These are phyloP conservation scores for Aspergillus spinulosporus DNA, from an alignment of 2,329 filamentous ascomycete genomes.

Conservation along the genomic window DNA sequence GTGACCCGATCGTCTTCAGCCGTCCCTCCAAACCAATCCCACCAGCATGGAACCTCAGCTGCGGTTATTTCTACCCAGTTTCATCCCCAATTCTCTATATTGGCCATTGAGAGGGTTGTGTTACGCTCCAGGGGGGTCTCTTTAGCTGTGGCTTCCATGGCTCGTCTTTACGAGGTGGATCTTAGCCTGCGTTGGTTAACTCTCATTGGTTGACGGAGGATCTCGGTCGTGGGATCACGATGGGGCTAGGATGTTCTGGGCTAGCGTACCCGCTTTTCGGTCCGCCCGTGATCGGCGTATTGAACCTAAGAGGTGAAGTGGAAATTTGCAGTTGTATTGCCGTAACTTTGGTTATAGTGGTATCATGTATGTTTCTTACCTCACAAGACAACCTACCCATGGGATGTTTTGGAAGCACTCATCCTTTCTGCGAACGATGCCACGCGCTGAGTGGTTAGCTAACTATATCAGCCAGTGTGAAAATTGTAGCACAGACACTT, in stretches of 20 bases:
- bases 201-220: slow-evolving; percentile 22
- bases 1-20: not conserved
- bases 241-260: slow-evolving; percentile 6
- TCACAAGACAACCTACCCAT: no score
- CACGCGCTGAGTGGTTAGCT: no score
- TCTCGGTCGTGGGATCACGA: slow-evolving; percentile 19
- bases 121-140: not conserved
- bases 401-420: no score
- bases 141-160: not conserved
- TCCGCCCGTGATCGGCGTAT: slow-evolving; percentile 24
- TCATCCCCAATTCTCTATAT: not conserved
- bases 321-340: not conserved
- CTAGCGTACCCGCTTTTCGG: slow-evolving; percentile 26
- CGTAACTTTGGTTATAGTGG: not conserved
- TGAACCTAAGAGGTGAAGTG: not conserved
- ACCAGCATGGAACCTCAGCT: not conserved
- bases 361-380: not conserved
- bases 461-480: no score
- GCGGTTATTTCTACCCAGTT: not conserved
- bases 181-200: not conserved
- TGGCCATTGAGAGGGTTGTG: not conserved
- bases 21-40: not conserved
- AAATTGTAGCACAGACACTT: no score
- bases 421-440: no score
- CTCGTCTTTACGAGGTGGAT: slow-evolving; percentile 1